phyloP scores from a whole-genome alignment of 2,329 filamentous ascomycete species.

The Phyllachora maydis region DNA sequence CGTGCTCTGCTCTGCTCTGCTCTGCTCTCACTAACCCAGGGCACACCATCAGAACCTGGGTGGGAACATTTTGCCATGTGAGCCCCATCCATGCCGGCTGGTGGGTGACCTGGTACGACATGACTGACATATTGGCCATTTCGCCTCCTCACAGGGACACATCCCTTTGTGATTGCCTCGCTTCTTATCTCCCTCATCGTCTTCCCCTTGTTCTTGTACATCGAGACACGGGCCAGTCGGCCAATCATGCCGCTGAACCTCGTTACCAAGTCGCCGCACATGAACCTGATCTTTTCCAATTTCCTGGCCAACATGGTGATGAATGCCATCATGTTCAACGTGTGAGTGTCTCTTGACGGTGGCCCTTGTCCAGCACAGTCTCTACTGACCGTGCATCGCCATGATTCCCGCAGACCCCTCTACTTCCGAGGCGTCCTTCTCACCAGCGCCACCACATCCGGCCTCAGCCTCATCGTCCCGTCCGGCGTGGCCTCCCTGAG shows the following conservation, averaged over 20 bases:
- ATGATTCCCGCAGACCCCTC: constrained; percentile 29
- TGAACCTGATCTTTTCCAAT: constrained; percentile 36
- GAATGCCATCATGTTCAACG: constrained; percentile 38
- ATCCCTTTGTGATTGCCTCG: constrained; percentile 32
- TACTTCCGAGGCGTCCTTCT: constrained; percentile 61
- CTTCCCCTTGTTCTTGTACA: constrained; percentile 28
- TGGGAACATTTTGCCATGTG: constrained; percentile 40
- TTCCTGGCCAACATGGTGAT: constrained; percentile 26
- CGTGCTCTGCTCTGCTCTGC: background rate
- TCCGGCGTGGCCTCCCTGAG: constrained; percentile 31
- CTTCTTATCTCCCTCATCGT: constrained; percentile 23
- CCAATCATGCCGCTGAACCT: constrained; percentile 41
- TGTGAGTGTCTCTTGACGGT: constrained; percentile 14
- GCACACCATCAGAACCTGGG: constrained; percentile 26
- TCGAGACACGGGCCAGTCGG: constrained; percentile 24
- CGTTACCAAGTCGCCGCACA: constrained; percentile 25
- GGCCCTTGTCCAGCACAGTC: too few species aligned
- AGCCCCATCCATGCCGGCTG: too few species aligned
- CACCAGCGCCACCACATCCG: constrained; percentile 47
- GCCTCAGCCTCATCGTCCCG: constrained; percentile 48
- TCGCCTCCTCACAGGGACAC: constrained; percentile 26
- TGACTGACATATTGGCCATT: too few species aligned
- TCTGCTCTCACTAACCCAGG: constrained; percentile 1
- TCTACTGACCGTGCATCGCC: constrained; percentile 1
- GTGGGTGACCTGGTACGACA: too few species aligned